Percentiles rank a stretch among this genome's conserved stretches.
Conservation (phyloP, 2,329 filamentous ascomycete genomes). For the Venturia effusa region DNA sequence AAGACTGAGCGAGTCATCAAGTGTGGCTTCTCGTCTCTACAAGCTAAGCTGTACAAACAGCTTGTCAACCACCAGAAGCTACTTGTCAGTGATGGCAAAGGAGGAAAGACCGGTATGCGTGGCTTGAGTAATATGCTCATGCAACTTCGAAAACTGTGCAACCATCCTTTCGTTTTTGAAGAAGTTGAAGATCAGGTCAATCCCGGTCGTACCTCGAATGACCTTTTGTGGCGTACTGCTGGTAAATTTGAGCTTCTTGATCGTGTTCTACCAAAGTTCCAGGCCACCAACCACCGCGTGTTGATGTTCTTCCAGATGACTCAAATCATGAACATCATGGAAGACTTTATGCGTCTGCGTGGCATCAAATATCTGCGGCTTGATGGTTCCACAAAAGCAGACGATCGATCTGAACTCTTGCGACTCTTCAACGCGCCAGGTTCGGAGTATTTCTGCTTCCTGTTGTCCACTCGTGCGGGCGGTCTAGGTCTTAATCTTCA, state of each 20-base stretch:
- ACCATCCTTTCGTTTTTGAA: constrained; percentile 97
- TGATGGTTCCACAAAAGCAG: constrained; percentile 93
- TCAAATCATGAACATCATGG: constrained; percentile 99
- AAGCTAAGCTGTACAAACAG: constrained; percentile 91
- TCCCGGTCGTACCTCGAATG: constrained; percentile 75
- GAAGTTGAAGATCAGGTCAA: constrained; percentile 99
- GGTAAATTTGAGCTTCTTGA: constrained; percentile 97
- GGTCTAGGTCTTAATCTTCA: constrained; percentile 95
- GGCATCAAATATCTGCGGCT: constrained; percentile 80
- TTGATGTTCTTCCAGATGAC: constrained; percentile 99
- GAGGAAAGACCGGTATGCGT: constrained; percentile 85
- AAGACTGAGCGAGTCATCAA: constrained; percentile 99
- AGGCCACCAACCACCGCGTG: constrained; percentile 81
- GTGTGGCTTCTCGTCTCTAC: constrained; percentile 92
- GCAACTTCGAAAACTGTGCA: constrained; percentile 97
- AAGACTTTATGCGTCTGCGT: constrained; percentile 83
- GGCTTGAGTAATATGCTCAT: constrained; percentile 99
- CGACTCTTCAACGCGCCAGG: constrained; percentile 79
- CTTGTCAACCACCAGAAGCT: constrained; percentile 94
- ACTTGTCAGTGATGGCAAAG: constrained; percentile 88
- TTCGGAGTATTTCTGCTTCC: constrained; percentile 93
- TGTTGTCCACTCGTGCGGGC: constrained; percentile 97
- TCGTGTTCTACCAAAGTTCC: constrained; percentile 85
- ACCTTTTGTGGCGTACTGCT: constrained; percentile 86
- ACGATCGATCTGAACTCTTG: constrained; percentile 87